Evolutionary conservation across 2,329 filamentous ascomycete species (phyloP).

Genomic region (Leptographium radiaticola): DNA sequence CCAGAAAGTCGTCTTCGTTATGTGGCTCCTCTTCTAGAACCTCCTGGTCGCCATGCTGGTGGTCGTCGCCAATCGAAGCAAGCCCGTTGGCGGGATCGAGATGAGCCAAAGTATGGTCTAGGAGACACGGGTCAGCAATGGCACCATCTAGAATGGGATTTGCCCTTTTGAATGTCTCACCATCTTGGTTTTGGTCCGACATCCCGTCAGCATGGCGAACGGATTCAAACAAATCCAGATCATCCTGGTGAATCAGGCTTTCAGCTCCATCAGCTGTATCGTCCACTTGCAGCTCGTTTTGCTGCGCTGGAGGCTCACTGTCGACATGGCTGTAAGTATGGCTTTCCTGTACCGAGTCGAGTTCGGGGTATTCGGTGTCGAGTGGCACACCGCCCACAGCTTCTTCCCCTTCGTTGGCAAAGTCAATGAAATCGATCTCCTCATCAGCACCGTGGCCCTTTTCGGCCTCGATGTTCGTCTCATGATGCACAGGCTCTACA

Average conservation of each 20-base stretch:
- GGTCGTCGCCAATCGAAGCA: neutral
- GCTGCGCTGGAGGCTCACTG: neutral
- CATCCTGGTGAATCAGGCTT: neutral
- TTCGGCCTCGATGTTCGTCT: neutral
- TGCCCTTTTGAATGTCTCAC: neutral
- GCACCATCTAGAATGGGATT: neutral
- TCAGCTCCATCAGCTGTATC: neutral
- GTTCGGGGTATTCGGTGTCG: neutral
- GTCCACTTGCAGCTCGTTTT: neutral
- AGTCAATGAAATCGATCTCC: constrained; percentile 2
- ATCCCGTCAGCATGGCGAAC: neutral
- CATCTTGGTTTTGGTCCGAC: constrained; percentile 2
- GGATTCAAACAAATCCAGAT: constrained; percentile 6
- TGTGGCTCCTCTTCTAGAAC: neutral
- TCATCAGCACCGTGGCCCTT: neutral
- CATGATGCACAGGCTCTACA: neutral
- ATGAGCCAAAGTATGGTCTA: constrained; percentile 2
- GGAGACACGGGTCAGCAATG: neutral
- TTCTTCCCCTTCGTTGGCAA: constrained; percentile 7
- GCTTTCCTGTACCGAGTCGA: neutral
- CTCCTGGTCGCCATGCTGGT: neutral
- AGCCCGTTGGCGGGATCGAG: constrained; percentile 6
- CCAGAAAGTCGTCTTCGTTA: constrained; percentile 9
- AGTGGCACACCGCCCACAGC: constrained; percentile 6
- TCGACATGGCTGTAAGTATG: neutral